A percentile compares a stretch with the other conserved stretches of the same genome.
Evolutionary conservation across 768 basidiomycete species (phyloP).

Genomic region (Calocera cornea): DNA sequence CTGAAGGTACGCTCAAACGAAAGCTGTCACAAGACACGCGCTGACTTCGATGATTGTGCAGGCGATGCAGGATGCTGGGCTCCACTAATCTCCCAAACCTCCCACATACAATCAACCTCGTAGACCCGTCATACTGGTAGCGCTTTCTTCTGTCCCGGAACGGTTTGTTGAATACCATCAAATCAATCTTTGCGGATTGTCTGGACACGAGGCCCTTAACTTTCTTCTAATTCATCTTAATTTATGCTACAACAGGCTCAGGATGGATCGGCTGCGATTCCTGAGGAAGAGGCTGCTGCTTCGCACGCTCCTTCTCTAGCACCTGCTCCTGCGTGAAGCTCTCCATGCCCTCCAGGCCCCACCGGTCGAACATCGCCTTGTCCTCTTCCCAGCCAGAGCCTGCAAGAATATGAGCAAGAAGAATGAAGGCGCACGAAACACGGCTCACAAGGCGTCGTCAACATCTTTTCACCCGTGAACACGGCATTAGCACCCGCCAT

Average conservation of each 20-base stretch:
- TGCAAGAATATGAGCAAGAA: constrained; percentile 21
- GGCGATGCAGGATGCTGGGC: constrained; percentile 69
- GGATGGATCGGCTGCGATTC: background rate
- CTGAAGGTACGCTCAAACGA: constrained; percentile 55
- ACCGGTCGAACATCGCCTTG: constrained; percentile 82
- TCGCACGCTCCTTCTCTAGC: constrained; percentile 10
- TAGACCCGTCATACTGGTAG: background rate
- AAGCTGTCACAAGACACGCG: constrained; percentile 9
- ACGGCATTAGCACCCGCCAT: constrained; percentile 98
- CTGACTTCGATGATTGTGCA: constrained; percentile 23
- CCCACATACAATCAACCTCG: background rate
- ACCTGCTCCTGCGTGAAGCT: constrained; percentile 61
- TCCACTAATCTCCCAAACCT: constrained; percentile 18
- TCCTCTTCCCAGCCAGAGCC: constrained; percentile 97
- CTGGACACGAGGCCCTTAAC: background rate
- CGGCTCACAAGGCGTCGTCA: constrained; percentile 84
- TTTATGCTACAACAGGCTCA: background rate
- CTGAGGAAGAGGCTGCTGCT: background rate
- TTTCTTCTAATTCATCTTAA: background rate
- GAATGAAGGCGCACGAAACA: background rate
- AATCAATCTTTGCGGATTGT: background rate
- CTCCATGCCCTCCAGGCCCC: constrained; percentile 84
- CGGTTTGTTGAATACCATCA: constrained; percentile 1
- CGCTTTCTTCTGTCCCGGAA: background rate
- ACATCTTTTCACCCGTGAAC: constrained; percentile 96